Evolutionary conservation across 768 basidiomycete species (phyloP), one percentile per base, ranked within the genome.

Genomic region (Pisolithus tinctorius): DNA sequence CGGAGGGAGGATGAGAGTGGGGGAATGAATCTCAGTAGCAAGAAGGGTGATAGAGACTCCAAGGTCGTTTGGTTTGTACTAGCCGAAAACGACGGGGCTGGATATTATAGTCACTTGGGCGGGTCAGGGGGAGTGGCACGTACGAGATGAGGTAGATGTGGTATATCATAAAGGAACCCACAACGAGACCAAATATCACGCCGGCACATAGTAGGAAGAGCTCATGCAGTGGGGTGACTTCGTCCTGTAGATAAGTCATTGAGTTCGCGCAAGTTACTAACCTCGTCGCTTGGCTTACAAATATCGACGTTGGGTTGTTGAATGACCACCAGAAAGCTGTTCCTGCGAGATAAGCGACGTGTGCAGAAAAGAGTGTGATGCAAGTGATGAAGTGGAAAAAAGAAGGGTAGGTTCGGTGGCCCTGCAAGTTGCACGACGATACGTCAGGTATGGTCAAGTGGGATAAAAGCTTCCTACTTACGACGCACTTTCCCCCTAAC

Each of bases 1-100:
- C 73, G 76, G 51, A 65, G 64, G 31, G 59, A 57, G 37, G 29
- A 45, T 31, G 82, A 83, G 10, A 86, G 70, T 4, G 78, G 77
- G 30, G 89, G 85, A 26, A 91, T 71, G 59, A 88, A 69, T 49
- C 84, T 80, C 47, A 93, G 73, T 13, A 92, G 73, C 26, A 86
- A 64, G 64, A 86, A 91, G 1, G 87, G 87, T 0, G 87, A 81
- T 37, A 90, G 74, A 50, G 81, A 75, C 61, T 92, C 89, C 20
- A 90, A 55, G 0, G 89, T 92, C n/a, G 89, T 91, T 69, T 91
- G 87, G 62, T 92, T 92, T 26, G 84, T 89, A 34, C 88, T 90
- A 53, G 31, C 47, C 30, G 13, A 8, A 1, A 37, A 49, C 10
- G 26, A 30, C 53, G 5, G 14, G 4, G 13, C 11, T 4, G 34